These are phyloP conservation scores for Wickerhamiella kurtzmanii DNA, from an alignment of 805 yeast genomes.

Conservation along the genomic window DNA sequence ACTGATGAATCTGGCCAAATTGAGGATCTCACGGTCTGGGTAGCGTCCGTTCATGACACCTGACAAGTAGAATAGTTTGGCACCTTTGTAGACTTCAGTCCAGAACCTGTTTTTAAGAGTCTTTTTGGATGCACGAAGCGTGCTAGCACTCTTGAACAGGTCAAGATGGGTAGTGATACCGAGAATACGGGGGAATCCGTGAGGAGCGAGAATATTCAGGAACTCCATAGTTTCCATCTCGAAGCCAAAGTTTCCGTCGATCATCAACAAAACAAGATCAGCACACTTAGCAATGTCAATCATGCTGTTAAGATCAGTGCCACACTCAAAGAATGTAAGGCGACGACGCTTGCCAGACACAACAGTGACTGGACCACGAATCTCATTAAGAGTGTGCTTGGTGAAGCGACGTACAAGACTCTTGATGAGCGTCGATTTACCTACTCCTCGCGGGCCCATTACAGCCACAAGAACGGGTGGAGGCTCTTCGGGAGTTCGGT, in stretches of 20 bases:
- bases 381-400: constrained; percentile 70
- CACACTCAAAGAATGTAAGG: constrained; percentile 83
- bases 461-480: constrained; percentile 95
- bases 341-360: constrained; percentile 92
- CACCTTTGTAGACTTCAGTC: constrained; percentile 99
- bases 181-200: constrained; percentile 95
- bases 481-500: constrained; percentile 93
- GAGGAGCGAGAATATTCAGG: constrained; percentile 88
- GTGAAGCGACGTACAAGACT: constrained; percentile 79
- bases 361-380: constrained; percentile 92
- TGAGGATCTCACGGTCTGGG: constrained; percentile 91
- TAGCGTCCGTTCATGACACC: constrained; percentile 96
- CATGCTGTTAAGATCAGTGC: constrained; percentile 89
- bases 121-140: constrained; percentile 83
- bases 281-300: constrained; percentile 92
- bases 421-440: constrained; percentile 84
- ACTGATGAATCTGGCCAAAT: constrained; percentile 79
- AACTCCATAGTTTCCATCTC: constrained; percentile 99
- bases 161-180: constrained; percentile 96
- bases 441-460: constrained; percentile 98
- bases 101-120: constrained; percentile 87
- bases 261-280: constrained; percentile 73
- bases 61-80: constrained; percentile 82
- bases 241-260: constrained; percentile 95
- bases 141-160: constrained; percentile 76